Evolutionary conservation across 352 stramenopile genomes (phyloP), one percentile per base, ranked within the genome.

Genomic region (Globisporangium orthogonon): DNA sequence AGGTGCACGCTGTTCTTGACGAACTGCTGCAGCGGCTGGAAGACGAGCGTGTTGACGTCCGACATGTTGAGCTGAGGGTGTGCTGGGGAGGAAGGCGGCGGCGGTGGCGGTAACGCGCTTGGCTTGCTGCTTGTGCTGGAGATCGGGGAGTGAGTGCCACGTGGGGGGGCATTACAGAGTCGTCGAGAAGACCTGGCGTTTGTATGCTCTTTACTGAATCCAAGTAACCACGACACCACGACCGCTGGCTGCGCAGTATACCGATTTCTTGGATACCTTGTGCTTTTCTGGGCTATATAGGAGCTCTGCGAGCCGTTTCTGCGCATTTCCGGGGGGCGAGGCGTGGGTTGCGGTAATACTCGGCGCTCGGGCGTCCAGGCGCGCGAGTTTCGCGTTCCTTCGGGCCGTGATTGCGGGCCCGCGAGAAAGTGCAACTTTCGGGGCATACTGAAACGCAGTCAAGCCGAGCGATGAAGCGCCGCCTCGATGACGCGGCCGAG

Each of bases 1-100:
- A 99, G 87, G 77, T 98, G 92, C 43, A 98, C 71, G 59, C 87
- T 98, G 78, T 99, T 97, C 85, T 98, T 98, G 66, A 91, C 85
- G 68, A 99, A 99, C 80, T 98, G 78, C 65, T 95, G 89, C 61
- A 99, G 76, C 18, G 96, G 96, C 71, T 98, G 86, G 71, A 99
- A 97, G 54, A 98, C 85, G 70, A 94, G 80, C 50, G 83, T 73
- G 76, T 94, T 94, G 68, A 93, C 78, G 83, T 94, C 85, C 65
- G 85, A 94, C 85, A 94, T 94, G 56, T 43, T 18, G 35, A 35
- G 14, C 18, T 5, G 31, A 33, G 28, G 47, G 30, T 14, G 54
- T 33, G 44, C 13, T 33, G 29, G n/a, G 44, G 39, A 46, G 43
- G 11, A n/a, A 35, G 23, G 15, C 40, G 18, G 30, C 13, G 3